Evolutionary conservation across 2,329 filamentous ascomycete genomes (phyloP).

Genomic region (Ophiocordyceps australis): DNA sequence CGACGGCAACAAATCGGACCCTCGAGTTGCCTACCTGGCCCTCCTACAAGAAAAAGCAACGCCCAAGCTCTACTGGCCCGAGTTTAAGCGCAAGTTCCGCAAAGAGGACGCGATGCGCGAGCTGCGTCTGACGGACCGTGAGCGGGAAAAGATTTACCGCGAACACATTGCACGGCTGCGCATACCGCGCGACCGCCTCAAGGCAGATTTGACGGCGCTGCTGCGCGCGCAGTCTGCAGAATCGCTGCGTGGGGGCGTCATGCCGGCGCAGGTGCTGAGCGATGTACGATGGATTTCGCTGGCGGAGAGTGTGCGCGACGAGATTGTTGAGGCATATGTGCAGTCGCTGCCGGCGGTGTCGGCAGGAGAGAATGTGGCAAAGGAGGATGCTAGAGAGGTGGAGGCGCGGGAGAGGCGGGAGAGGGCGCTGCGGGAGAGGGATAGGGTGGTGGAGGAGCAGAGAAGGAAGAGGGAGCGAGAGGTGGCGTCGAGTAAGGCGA

Average conservation of each 20-base stretch:
- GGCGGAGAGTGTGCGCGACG: constrained; percentile 39
- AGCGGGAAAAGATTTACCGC: constrained; percentile 63
- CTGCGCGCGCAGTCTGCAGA: constrained; percentile 41
- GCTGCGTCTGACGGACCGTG: constrained; percentile 50
- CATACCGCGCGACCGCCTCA: constrained; percentile 45
- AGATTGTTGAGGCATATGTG: constrained; percentile 48
- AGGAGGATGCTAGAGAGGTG: constrained; percentile 31
- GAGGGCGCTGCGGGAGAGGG: constrained; percentile 46
- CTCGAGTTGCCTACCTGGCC: constrained; percentile 61
- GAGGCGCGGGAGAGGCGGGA: constrained; percentile 39
- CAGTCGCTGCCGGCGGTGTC: constrained; percentile 42
- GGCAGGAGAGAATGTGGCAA: constrained; percentile 18
- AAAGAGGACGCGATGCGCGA: constrained; percentile 71
- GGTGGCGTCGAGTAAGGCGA: constrained; percentile 39
- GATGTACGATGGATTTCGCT: constrained; percentile 57
- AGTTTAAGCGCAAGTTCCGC: constrained; percentile 83
- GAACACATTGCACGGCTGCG: constrained; percentile 54
- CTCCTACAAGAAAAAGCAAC: constrained; percentile 71
- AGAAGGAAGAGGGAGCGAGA: constrained; percentile 40
- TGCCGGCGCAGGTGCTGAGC: constrained; percentile 43
- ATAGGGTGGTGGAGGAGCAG: constrained; percentile 42
- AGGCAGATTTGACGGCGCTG: constrained; percentile 48
- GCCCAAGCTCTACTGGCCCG: constrained; percentile 90
- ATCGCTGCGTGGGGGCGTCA: constrained; percentile 31
- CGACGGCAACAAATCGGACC: too few species aligned